Evolutionary conservation across 2,329 filamentous ascomycete genomes (phyloP).

Genomic region (Cryphonectria radicalis): DNA sequence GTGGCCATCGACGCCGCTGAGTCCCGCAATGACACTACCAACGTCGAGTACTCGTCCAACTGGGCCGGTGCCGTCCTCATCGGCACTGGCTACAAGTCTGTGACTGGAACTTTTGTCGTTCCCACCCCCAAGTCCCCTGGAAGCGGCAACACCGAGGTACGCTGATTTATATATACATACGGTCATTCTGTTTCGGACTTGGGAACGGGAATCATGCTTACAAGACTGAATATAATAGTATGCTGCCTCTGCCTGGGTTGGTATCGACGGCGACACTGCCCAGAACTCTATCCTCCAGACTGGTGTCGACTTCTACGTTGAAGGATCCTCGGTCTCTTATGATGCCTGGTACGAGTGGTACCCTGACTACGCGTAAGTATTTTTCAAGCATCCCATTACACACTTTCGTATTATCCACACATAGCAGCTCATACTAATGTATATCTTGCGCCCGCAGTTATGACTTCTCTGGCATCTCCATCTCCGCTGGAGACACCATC

Average conservation of each 20-base stretch:
- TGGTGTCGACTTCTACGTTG: constrained; percentile 58
- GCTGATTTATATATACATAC: background rate
- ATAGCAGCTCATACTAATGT: background rate
- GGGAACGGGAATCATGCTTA: background rate
- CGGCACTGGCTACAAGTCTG: constrained; percentile 53
- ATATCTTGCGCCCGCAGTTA: constrained; percentile 17
- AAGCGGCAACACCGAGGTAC: constrained; percentile 35
- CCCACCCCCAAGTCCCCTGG: constrained; percentile 51
- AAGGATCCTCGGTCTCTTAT: constrained; percentile 46
- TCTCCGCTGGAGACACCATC: constrained; percentile 33
- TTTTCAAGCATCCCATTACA: background rate
- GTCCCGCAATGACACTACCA: constrained; percentile 20
- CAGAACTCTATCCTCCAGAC: constrained; percentile 57
- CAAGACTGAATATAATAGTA: constrained; percentile 36
- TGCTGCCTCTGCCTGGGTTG: constrained; percentile 61
- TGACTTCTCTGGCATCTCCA: constrained; percentile 32
- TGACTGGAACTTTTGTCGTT: constrained; percentile 57
- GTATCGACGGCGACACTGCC: constrained; percentile 64
- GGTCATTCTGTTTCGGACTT: background rate
- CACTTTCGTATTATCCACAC: background rate
- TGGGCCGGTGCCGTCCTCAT: constrained; percentile 63
- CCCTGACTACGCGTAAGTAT: constrained; percentile 52
- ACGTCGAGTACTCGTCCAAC: constrained; percentile 43
- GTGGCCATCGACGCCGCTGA: constrained; percentile 10
- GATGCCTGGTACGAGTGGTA: constrained; percentile 68